Base-by-base conservation (phyloP, 352 stramenopile species). In the Phytophthora pinifolia region DNA sequence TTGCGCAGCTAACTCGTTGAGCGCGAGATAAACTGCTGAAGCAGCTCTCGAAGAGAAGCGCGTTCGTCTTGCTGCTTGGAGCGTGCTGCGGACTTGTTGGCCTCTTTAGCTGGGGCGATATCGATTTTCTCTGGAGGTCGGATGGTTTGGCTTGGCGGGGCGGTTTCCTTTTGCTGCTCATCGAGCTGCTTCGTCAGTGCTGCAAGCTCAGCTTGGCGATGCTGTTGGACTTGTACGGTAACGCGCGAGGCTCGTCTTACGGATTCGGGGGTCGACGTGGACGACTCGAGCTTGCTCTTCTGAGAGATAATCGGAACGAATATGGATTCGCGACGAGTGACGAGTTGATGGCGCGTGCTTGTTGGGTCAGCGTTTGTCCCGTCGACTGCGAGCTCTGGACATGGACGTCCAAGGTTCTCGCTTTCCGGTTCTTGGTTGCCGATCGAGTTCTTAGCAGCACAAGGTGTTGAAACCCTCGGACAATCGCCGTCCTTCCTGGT, bases 271-370 rank as follows among this genome's bases (percentile, higher is more conserved):
- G 4, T 7, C n/a, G 15, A 4, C 9, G 12, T 15, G 3, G 29
- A 27, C 18, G 34, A 1, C 5, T 51, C 46, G 45, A 33, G 35
- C 39, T 46, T 55, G 25, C 6, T 46, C 9, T 49, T 31, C 7
- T 54, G 50, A 13, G 63, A 64, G 20, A 25, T 46, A 4, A 76
- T 43, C 17, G 70, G 65, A 9, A 73, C 44, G 31, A 72, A 83
- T 6, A 87, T 83, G 25, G 74, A 85, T 59, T 87, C 74, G 9
- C 69, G 65, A 22, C 65, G 65, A 10, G 76, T 81, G 10, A 55
- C 32, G 14, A 86, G 46, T 8, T 35, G 31, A 33, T 69, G 70
- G 8, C 69, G 69, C 2, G 43, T 38, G n/a, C 34, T 54, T 31
- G 30, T 38, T 12, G 45, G 38, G 3, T 54, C 47, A 35, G 57